Base-by-base conservation (phyloP, 495 filamentous ascomycete genomes). In the Aspergillus sparsus region DNA sequence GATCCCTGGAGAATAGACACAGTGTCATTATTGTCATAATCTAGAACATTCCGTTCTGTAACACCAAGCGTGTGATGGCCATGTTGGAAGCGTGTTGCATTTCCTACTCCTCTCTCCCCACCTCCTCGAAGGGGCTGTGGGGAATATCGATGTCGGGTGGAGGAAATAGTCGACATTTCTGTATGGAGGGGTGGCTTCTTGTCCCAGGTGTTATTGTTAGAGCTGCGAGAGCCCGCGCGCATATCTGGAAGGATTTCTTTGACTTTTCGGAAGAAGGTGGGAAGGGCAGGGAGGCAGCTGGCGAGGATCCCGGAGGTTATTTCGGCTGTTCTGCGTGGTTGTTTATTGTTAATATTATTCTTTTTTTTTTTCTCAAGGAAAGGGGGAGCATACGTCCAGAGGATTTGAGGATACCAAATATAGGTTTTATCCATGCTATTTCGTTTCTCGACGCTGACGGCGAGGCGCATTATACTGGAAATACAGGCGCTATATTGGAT, bases 231-330 rank as follows among this genome's bases (percentile, higher is more conserved):
- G 7, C 44, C 27, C 10, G 32, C 42, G 18, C 57, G 57, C 13
- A 53, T 55, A 21, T 32, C 52, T 3, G 46, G 55, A 21, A 66
- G 16, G 2, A 53, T 16, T 7, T 56, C 46, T 42, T 42, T 55
- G 5, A 61, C 62, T 56, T 61, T 66, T 15, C 49, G 55, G 18
- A 57, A 56, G 53, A 67, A 63, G 5, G 53, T 58, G 12, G 66
- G 62, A 11, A 71, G 16, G 13, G 62, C 61, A 2, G 68, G 64
- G 2, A 71, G 49, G 32, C 62, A 67, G 31, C 66, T 65, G 12
- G 61, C 64, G 15, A 71, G 33, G 53, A 68, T 67, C 0, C 66
- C 66, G 1, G 63, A 65, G 27, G 67, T 60, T 12, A 69, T 53
- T 63, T 69, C 62, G 35, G 67, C 67, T 6, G 63, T 62, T 8